Evolutionary conservation across 345 rosid genomes (phyloP).

Genomic region (Limnanthes douglasii): DNA sequence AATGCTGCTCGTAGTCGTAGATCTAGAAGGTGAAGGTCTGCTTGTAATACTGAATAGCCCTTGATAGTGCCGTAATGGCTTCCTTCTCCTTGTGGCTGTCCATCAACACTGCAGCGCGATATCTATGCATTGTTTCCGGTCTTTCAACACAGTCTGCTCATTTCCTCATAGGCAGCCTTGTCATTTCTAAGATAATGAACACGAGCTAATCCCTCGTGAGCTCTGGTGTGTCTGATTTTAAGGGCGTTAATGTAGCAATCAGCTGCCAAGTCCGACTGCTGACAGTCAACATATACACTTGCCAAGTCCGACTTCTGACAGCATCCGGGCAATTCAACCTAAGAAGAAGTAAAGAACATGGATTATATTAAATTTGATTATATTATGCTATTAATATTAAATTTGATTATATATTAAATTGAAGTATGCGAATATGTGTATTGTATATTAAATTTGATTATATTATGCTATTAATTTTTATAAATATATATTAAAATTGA

Average conservation of each 20-base stretch:
- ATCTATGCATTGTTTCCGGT: constrained; percentile 83
- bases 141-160: constrained; percentile 75
- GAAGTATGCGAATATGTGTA: too few species aligned
- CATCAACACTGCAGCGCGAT: constrained; percentile 99
- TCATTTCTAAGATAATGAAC: constrained; percentile 73
- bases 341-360: too few species aligned
- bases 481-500: too few species aligned
- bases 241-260: constrained; percentile 95
- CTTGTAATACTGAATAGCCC: constrained; percentile 84
- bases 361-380: too few species aligned
- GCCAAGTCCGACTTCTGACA: constrained; percentile 78
- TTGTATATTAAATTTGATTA: too few species aligned
- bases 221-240: constrained; percentile 85
- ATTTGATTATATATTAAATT: too few species aligned
- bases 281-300: constrained; percentile 70
- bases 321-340: constrained; percentile 77
- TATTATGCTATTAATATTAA: too few species aligned
- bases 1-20: constrained; percentile 82
- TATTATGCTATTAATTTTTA: too few species aligned
- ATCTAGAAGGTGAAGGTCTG: constrained; percentile 88
- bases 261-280: constrained; percentile 65
- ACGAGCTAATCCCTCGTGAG: constrained; percentile 97
- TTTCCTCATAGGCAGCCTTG: constrained; percentile 71
- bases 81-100: constrained; percentile 75
- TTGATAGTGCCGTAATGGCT: constrained; percentile 76